Base-by-base conservation (phyloP, 2,329 filamentous ascomycete genomes). In the Fonsecaea monophora region DNA sequence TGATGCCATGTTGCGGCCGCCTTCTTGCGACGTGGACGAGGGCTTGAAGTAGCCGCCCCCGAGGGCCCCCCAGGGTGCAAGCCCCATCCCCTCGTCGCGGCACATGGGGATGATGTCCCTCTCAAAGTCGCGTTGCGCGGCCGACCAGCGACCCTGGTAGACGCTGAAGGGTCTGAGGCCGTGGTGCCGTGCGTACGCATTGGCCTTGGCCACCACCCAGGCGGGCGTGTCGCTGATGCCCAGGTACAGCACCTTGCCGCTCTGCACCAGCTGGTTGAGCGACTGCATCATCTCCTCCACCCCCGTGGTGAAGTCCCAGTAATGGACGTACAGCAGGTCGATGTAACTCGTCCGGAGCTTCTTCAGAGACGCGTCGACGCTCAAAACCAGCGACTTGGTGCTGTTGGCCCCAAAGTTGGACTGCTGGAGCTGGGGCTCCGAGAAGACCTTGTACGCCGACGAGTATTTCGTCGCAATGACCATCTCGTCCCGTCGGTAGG, bases 81-180 rank as follows among this genome's bases (percentile, higher is more conserved):
- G 75, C 0, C 81, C 86, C 85, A 90, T 89, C 38, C 88, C 87
- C 72, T 90, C 86, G 35, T 83, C 81, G 42, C 81, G 81, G 45
- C 78, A 82, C 89, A 91, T 91, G 50, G 87, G 87, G 40, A 91
- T 82, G 71, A 90, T 88, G n/a, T 90, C 88, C 30, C 87, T 82
- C 78, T 90, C 88, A 59, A 90, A 85, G 75, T 92, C 90, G 30
- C 90, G 85, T 56, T 86, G 82, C 1, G 80, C 82, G 18, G 84
- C 82, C 25, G 80, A 85, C 87, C 88, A 92, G 10, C 78, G 80
- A 9, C 89, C 89, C 77, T 90, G 88, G 76, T 90, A 91, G 35
- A 91, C 85, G 40, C 82, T 85, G 79, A 93, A 93, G 45, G 85
- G 88, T 1, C 87, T 86, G 34, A 92, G 82, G n/a, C 88, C 89